Evolutionary conservation across 2,329 filamentous ascomycete species (phyloP).

Genomic region (Diplodia seriata): DNA sequence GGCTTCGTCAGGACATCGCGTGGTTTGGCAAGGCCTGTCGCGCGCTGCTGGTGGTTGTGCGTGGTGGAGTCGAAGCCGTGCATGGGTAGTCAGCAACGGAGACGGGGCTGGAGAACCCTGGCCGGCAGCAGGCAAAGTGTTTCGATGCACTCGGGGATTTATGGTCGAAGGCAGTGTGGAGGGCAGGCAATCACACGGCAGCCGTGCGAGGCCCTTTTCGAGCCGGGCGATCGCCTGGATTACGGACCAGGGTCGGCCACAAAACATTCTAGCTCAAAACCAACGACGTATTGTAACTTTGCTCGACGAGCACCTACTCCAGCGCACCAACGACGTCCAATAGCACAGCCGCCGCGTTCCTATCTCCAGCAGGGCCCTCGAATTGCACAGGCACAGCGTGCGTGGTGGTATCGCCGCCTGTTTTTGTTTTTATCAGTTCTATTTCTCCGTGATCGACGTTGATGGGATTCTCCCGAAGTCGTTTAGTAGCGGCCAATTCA

Average conservation of each 20-base stretch:
- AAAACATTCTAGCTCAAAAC: not conserved
- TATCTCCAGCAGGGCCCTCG: not conserved
- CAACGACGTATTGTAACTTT: not conserved
- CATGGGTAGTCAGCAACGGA: not conserved
- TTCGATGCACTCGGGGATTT: not conserved
- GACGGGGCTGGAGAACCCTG: not conserved
- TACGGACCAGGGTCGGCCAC: not conserved
- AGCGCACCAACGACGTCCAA: not conserved
- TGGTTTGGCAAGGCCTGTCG: not conserved
- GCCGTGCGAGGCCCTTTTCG: not conserved
- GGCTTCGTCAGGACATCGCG: not conserved
- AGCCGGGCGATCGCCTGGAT: not conserved
- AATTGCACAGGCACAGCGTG: not conserved
- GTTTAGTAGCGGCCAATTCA: no score
- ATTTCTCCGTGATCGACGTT: no score
- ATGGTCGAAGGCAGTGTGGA: not conserved
- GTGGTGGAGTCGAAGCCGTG: not conserved
- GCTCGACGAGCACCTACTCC: not conserved
- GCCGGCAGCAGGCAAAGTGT: not conserved
- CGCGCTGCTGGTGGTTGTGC: slow-evolving; percentile 13
- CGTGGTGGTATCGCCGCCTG: not conserved
- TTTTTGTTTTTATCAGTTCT: not conserved
- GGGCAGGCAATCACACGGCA: not conserved
- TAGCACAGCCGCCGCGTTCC: not conserved
- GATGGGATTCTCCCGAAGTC: no score